Conservation (phyloP, 139 green algal genomes). For the Microglena sp. region DNA sequence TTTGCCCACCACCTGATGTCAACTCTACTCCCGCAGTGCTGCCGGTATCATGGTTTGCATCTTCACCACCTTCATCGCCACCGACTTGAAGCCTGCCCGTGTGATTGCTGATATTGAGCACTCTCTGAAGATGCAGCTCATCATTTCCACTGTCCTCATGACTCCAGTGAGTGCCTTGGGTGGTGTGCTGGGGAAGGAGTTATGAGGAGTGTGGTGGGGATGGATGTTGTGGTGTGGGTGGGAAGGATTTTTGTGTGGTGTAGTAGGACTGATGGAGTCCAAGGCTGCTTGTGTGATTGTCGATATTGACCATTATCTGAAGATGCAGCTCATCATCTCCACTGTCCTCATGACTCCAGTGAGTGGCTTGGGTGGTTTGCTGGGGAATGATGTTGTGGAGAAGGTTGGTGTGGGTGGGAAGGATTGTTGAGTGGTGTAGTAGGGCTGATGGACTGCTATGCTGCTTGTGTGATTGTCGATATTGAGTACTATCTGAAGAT, state of each 20-base stretch:
- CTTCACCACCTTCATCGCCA: slow-evolving; percentile 82
- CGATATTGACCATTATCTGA: slow-evolving; percentile 85
- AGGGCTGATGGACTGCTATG: too few relatives aligned
- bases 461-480: slow-evolving; percentile 51
- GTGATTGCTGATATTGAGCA: slow-evolving; percentile 68
- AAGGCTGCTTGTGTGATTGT: slow-evolving; percentile 24
- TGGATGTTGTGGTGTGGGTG: too few relatives aligned
- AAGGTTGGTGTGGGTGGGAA: too few relatives aligned
- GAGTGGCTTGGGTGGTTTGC: too few relatives aligned
- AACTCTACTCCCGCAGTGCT: slow-evolving; percentile 47
- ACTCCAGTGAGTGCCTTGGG: too few relatives aligned
- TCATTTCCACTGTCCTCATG: slow-evolving; percentile 81
- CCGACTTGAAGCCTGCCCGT: slow-evolving; percentile 72
- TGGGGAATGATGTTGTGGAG: too few relatives aligned
- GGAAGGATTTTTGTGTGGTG: too few relatives aligned
- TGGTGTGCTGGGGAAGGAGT: too few relatives aligned
- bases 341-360: slow-evolving; percentile 83
- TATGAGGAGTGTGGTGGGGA: too few relatives aligned
- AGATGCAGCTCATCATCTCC: slow-evolving; percentile 87
- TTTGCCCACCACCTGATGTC: too few relatives aligned
- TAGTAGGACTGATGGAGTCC: too few relatives aligned
- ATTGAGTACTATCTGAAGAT: slow-evolving; percentile 83
- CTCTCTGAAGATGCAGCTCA: slow-evolving; percentile 85
- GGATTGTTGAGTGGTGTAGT: too few relatives aligned
- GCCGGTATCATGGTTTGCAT: slow-evolving; percentile 88